A percentile compares a stretch with the other conserved stretches of the same genome.
Evolutionary conservation across 2,329 filamentous ascomycete species (phyloP).

Genomic region (Pyrenochaeta sp.): DNA sequence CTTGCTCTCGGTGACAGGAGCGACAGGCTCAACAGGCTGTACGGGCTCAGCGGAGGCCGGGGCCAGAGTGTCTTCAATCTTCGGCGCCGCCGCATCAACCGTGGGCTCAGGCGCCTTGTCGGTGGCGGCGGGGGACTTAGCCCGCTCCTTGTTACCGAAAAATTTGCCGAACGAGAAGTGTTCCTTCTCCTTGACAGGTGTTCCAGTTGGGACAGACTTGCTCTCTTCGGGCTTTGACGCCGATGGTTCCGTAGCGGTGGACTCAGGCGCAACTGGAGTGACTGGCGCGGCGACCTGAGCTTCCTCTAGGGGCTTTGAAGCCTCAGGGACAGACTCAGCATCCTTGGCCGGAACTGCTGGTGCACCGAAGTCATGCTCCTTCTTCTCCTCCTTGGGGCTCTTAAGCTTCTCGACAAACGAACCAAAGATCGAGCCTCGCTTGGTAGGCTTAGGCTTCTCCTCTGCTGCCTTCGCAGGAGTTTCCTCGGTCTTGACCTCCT

Average conservation of each 20-base stretch:
- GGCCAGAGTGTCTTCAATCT: slow-evolving; percentile 45
- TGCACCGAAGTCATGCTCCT: slow-evolving; percentile 70
- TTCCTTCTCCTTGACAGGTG: slow-evolving; percentile 56
- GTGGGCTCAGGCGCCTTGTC: slow-evolving; percentile 49
- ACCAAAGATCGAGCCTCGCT: slow-evolving; percentile 86
- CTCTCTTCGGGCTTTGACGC: slow-evolving; percentile 40
- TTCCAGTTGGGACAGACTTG: slow-evolving; percentile 44
- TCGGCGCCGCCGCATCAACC: slow-evolving; percentile 49
- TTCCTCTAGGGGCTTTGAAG: slow-evolving; percentile 45
- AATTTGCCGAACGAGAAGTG: slow-evolving; percentile 63
- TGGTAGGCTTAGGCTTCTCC: slow-evolving; percentile 69
- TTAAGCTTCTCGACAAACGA: slow-evolving; percentile 71
- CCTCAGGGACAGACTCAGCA: slow-evolving; percentile 50
- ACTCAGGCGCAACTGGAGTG: slow-evolving; percentile 27
- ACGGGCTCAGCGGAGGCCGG: slow-evolving; percentile 33
- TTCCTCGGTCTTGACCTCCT: slow-evolving; percentile 58
- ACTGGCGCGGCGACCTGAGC: slow-evolving; percentile 51
- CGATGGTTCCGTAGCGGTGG: slow-evolving; percentile 36
- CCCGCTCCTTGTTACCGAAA: slow-evolving; percentile 62
- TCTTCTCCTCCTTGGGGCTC: slow-evolving; percentile 68
- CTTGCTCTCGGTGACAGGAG: slow-evolving; percentile 51
- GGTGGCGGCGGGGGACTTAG: slow-evolving; percentile 51
- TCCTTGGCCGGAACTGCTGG: slow-evolving; percentile 58
- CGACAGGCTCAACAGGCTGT: slow-evolving; percentile 33
- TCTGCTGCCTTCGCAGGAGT: slow-evolving; percentile 46